Evolutionary conservation across 192 early-diverging fungal species (phyloP).

Genomic region (Coemansia sp.): DNA sequence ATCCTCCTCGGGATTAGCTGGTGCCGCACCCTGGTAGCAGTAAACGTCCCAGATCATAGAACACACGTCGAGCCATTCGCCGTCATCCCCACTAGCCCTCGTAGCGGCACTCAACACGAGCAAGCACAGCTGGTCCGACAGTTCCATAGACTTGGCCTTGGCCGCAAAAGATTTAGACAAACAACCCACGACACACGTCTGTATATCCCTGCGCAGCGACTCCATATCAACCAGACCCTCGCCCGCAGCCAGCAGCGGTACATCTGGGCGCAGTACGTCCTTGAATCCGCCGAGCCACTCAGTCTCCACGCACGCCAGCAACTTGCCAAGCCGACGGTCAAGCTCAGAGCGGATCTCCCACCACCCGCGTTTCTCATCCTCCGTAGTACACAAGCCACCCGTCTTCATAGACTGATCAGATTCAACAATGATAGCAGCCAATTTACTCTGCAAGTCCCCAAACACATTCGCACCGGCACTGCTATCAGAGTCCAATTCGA

Average conservation of each 20-base stretch:
- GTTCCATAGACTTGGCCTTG: slow-evolving; percentile 26
- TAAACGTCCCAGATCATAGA: slow-evolving; percentile 47
- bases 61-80: slow-evolving; percentile 46
- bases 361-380: slow-evolving; percentile 77
- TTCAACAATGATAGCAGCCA: slow-evolving; percentile 67
- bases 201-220: slow-evolving; percentile 15
- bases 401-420: slow-evolving; percentile 73
- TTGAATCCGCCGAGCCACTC: slow-evolving; percentile 90
- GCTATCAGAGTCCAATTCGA: slow-evolving; percentile 22
- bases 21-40: slow-evolving; percentile 65
- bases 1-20: slow-evolving; percentile 29
- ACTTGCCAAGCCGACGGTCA: slow-evolving; percentile 66
- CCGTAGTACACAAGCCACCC: slow-evolving; percentile 53
- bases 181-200: slow-evolving; percentile 16
- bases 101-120: slow-evolving; percentile 57
- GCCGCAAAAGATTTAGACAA: slow-evolving; percentile 27
- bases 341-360: slow-evolving; percentile 75
- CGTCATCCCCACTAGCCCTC: slow-evolving; percentile 48
- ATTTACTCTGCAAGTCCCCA: slow-evolving; percentile 44
- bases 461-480: slow-evolving; percentile 31
- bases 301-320: slow-evolving; percentile 71
- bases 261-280: slow-evolving; percentile 20
- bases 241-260: not conserved
- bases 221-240: not conserved
- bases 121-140: slow-evolving; percentile 47